Percentiles rank a stretch among this genome's conserved stretches.
Evolutionary conservation across 192 early-diverging fungal genomes (phyloP).

Genomic region (Backusella tuberculispora): DNA sequence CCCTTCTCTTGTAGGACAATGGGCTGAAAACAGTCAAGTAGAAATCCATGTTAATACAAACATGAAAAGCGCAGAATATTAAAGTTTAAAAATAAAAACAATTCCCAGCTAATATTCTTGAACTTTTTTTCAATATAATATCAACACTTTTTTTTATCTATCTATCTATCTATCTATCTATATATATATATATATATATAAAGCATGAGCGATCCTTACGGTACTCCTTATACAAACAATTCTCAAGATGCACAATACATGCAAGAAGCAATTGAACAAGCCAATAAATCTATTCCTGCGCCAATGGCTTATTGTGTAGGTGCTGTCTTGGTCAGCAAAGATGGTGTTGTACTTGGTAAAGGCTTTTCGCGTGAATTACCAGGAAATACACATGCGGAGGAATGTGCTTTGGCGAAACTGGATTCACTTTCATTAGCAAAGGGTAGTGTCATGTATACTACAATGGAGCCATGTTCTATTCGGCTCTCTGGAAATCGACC

Average conservation of each 20-base stretch:
- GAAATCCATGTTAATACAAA: no score
- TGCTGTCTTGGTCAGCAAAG: conserved; percentile 61
- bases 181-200: background rate
- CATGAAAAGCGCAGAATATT: no score
- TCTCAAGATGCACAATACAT: conserved; percentile 73
- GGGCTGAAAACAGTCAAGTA: no score
- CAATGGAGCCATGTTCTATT: conserved; percentile 95
- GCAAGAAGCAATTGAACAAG: conserved; percentile 82
- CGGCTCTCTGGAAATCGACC: conserved; percentile 72
- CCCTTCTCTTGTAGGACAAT: no score
- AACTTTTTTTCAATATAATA: no score
- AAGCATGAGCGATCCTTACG: conserved; percentile 18
- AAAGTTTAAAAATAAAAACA: no score
- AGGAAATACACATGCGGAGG: conserved; percentile 97
- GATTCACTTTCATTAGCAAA: conserved; percentile 21
- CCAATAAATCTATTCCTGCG: conserved; percentile 75
- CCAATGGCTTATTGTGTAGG: conserved; percentile 93
- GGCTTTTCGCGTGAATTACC: conserved; percentile 93
- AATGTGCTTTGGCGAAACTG: conserved; percentile 86
- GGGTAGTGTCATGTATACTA: conserved; percentile 85
- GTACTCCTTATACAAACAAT: conserved; percentile 29
- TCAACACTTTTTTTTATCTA: no score
- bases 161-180: no score
- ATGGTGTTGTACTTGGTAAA: conserved; percentile 67
- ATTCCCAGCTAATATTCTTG: no score